Conservation (phyloP, 306 rosid species). For the Styphnolobium japonicum region DNA sequence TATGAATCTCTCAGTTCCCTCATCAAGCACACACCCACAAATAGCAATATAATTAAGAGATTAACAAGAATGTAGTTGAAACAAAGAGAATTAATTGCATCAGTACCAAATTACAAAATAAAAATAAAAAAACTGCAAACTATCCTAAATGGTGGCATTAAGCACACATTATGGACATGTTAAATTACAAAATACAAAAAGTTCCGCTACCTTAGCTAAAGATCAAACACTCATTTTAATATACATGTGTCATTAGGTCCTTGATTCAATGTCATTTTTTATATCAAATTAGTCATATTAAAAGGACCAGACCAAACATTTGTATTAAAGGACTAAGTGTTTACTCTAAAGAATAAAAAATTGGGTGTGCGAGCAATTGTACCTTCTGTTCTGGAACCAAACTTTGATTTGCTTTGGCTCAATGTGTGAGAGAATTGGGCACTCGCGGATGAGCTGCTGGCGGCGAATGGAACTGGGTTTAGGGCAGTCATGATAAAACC, state of each 20-base stretch:
- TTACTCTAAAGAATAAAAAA: not conserved
- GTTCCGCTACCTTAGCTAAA: not conserved
- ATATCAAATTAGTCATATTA: no score
- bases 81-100: no score
- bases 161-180: not conserved
- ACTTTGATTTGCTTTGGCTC: conserved; percentile 98
- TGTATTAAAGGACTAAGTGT: no score
- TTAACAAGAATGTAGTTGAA: no score
- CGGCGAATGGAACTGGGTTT: conserved; percentile 98
- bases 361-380: not conserved
- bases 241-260: no score
- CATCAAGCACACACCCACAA: not conserved
- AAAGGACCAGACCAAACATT: no score
- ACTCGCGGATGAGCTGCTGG: conserved; percentile 92
- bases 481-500: conserved; percentile 97
- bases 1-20: not conserved
- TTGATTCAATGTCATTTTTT: no score
- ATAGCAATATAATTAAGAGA: no score
- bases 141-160: no score
- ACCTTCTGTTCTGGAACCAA: conserved; percentile 96
- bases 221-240: no score
- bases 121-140: no score
- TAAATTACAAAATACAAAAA: not conserved
- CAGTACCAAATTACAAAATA: no score
- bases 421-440: conserved; percentile 87